Evolutionary conservation across 2,329 filamentous ascomycete genomes (phyloP), one percentile per base, ranked within the genome.

Genomic region (Madurella fahalii): DNA sequence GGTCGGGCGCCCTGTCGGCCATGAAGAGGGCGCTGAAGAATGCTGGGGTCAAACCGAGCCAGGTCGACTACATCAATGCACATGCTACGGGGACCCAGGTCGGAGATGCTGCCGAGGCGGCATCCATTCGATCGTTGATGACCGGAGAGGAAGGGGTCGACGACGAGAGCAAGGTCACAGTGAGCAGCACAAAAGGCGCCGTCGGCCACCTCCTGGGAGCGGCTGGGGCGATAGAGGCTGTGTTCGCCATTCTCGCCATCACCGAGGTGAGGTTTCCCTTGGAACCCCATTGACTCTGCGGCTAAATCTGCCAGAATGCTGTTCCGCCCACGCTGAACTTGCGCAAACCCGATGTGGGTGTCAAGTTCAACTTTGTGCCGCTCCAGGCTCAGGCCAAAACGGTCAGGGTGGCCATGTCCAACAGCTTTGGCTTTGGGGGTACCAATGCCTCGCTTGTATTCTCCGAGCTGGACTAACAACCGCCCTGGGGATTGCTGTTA

Each of bases 401-500:
- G 2, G 82, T 97, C 11, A 74, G 83, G 54, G 86, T 93, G 18
- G 89, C 89, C 5, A 65, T 99, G 54, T 94, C 90, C 3, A 99
- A 99, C 67, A 97, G 93, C 68, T 99, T 99, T 73, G 94, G 94
- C 0, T 99, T 99, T 74, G 94, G 94, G 11, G 94, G 94, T 15
- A 97, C 93, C 1, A 99, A 99, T 73, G 92, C 93, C 41, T 91
- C 85, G 51, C 74, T 99, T 39, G 91, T 91, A 50, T 93, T 97
- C 64, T 79, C 79, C 8, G 79, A 74, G 60, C 54, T 65, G n/a
- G 53, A 64, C 1, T 64, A 59, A 25, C 13, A 16, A n/a, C 7
- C 12, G 15, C 5, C 13, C 9, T 42, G 16, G 32, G 25, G 25
- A 3, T 25, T 25, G 25, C 25, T 7, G 25, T 25, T 25, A 25